Base-by-base conservation (phyloP, 495 filamentous ascomycete genomes). In the Hypoxylon lenormandii region DNA sequence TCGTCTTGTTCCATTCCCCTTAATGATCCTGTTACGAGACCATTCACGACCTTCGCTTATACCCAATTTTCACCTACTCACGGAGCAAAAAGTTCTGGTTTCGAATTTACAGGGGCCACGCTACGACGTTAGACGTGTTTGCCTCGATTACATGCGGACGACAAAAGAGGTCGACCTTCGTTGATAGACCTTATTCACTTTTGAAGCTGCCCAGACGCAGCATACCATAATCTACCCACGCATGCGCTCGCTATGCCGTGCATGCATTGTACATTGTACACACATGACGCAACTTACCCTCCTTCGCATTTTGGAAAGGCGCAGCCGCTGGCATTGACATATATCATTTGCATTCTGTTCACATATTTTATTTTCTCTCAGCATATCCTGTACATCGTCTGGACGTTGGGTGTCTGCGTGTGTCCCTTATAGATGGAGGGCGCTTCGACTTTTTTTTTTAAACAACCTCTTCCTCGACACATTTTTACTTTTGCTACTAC, bases 41-140 rank as follows among this genome's bases (percentile, higher is more conserved):
- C 47, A 45, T 66, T 73, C 66, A 70, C 57, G 66, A 64, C 66
- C 46, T 55, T 73, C 66, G 49, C 55, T 65, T 68, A 75, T 70
- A 73, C 54, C 70, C 66, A 66, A 33, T 58, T 64, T 56, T 43
- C 52, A 60, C 63, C 40, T 56, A 63, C 69, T 64, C 42, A 59
- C 48, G 67, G 61, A 63, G 53, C 65, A 66, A 62, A 71, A 62
- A 66, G 57, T 66, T 58, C 47, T 56, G 40, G 37, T 50, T 63
- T 63, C 48, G 51, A 45, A 63, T 53, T 54, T 7, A n/a, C 52
- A 36, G 50, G 50, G 61, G 69, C 53, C 19, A 60, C 47, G 64
- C 64, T 60, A 64, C 16, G 60, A 36, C 45, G 64, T 16, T 16
- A 65, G 61, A 68, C 59, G 64, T 57, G 53, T 56, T 60, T 38